Evolutionary conservation across 257 asterid genomes (phyloP).

Genomic region (Capsicum chinense): DNA sequence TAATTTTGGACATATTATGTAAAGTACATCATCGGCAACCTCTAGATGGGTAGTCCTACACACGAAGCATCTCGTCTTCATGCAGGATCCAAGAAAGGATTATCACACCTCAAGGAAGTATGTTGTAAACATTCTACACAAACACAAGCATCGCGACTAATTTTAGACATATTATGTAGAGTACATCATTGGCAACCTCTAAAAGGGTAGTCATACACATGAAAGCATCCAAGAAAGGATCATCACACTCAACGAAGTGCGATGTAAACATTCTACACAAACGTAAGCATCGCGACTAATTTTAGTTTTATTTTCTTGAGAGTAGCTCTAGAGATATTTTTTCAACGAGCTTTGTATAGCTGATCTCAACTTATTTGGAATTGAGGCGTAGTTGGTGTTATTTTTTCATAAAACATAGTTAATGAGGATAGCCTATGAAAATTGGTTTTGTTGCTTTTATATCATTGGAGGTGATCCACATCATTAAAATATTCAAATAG

Average conservation of each 20-base stretch:
- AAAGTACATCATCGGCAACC: no score
- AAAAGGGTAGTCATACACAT: no score
- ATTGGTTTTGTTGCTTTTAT: slow-evolving; percentile 13
- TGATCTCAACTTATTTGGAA: background rate
- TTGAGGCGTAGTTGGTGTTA: no score
- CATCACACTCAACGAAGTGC: background rate
- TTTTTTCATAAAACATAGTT: background rate
- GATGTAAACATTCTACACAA: background rate
- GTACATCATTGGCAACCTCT: no score
- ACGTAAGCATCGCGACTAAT: background rate
- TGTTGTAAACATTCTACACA: no score
- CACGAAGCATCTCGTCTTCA: no score
- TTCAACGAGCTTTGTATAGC: background rate
- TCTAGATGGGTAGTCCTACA: no score
- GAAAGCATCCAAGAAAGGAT: background rate
- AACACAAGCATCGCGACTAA: no score
- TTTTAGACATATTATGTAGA: no score
- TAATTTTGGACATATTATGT: no score
- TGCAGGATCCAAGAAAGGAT: no score
- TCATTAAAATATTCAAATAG: slow-evolving; percentile 13
- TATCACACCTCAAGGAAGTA: no score
- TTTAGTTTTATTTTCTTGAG: background rate
- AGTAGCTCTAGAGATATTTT: background rate
- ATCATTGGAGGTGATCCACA: background rate
- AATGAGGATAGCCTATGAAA: background rate